Percentiles rank a stretch among this genome's conserved stretches.
Evolutionary conservation across 2,329 filamentous ascomycete genomes (phyloP).

Genomic region (Colletotrichum lini): DNA sequence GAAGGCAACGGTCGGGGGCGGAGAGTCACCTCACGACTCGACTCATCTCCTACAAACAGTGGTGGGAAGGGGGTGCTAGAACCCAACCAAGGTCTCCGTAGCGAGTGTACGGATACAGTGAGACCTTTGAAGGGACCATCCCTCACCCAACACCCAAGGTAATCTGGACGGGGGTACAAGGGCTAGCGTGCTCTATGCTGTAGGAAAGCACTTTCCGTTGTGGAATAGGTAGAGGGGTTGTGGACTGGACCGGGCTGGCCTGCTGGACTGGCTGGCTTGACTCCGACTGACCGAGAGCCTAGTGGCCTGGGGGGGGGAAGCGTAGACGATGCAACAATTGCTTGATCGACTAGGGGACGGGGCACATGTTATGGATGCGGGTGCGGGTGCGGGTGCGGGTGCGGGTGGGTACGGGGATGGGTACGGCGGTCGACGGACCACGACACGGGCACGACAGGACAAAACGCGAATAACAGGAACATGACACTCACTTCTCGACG

Average conservation of each 20-base stretch:
- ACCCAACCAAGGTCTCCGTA: too few species aligned
- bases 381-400: not conserved
- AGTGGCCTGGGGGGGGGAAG: too few species aligned
- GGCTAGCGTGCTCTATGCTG: not conserved
- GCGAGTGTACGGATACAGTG: not conserved
- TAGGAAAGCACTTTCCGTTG: not conserved
- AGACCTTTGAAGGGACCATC: not conserved
- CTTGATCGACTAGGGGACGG: conserved; percentile 20
- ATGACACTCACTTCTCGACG: conserved; percentile 52
- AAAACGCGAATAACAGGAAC: conserved; percentile 7
- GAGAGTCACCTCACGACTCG: conserved; percentile 10
- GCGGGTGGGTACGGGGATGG: not conserved
- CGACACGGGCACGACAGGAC: conserved; percentile 10
- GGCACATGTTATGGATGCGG: not conserved
- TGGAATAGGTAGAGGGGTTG: not conserved
- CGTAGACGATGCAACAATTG: conserved; percentile 20
- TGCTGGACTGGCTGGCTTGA: conserved; percentile 31
- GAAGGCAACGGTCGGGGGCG: not conserved
- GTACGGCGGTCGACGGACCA: conserved; percentile 1
- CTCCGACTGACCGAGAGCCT: not conserved
- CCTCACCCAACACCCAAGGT: not conserved
- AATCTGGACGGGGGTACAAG: not conserved
- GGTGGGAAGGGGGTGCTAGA: not conserved
- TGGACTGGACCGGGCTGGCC: conserved; percentile 10
- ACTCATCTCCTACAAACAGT: conserved; percentile 1